Evolutionary conservation across 1,284 basidiomycete genomes (phyloP), one percentile per base, ranked within the genome.

Genomic region (Microbotryum violaceum): DNA sequence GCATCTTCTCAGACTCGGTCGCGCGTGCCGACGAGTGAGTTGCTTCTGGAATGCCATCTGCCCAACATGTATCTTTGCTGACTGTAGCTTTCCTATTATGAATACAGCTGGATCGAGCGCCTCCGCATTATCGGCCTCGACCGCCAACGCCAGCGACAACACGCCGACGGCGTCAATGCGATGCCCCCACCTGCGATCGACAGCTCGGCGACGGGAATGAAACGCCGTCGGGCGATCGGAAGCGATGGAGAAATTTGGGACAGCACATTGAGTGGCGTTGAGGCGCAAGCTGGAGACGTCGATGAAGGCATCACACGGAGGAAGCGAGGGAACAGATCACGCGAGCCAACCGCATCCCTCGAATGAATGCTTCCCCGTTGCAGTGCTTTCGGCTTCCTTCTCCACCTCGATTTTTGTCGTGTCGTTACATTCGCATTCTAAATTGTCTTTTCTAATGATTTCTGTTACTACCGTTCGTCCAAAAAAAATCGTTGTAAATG

Each of bases 11-110:
- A 70, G 91, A 93, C 66, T 89, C 85, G 65, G 78, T 94, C 72
- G 90, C 92, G 71, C 80, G 87, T 56, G 91, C 91, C 37, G 91
- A 94, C 74, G 81, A 85, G 81, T 92, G 77, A 70, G 87, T 85
- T 7, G 14, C 16, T 18, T 18, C 37, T 12, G 37, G 12, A 18
- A 21, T 21, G 47, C 42, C 25, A 53, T 51, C 29, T 4, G 29
- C 1, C 21, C 45, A 29, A n/a, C 8, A 25, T 42, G 21, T 33
- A 4, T 53, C 27, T 27, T 42, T 33, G 8, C 50, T 20, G 6
- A 49, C 48, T 25, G 10, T 56, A 31, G 49, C 58, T 42, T 23
- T 14, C 0, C 10, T 9, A 65, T n/a, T 53, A 60, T 21, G 29
- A 16, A 49, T 57, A 31, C 60, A 87, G 85, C 49, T 89, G 88